Evolutionary conservation across 1,284 basidiomycete genomes (phyloP).

Genomic region (Trametes hirsuta): DNA sequence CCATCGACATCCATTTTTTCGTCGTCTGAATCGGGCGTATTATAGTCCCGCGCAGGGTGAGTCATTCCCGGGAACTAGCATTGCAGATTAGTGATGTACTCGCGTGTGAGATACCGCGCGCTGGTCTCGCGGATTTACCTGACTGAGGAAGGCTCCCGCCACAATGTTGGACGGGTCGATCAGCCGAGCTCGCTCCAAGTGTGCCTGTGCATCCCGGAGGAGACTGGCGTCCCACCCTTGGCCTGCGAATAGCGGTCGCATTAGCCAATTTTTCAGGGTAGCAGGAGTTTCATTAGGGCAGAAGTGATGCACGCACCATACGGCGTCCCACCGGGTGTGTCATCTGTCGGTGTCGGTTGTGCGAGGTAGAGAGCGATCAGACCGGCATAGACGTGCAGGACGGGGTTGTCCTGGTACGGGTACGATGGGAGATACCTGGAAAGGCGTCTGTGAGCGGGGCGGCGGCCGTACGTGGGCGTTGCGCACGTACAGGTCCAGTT

Average conservation of each 20-base stretch:
- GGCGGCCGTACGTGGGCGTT: constrained; percentile 6
- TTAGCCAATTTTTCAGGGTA: background rate
- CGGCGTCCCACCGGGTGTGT: constrained; percentile 18
- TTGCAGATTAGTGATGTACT: constrained; percentile 4
- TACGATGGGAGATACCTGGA: constrained; percentile 80
- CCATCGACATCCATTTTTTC: constrained; percentile 39
- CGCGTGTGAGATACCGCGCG: background rate
- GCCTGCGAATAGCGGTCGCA: constrained; percentile 1
- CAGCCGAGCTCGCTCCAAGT: constrained; percentile 62
- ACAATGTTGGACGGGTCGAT: constrained; percentile 64
- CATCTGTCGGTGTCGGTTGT: constrained; percentile 37
- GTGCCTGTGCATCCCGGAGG: constrained; percentile 61
- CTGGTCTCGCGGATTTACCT: constrained; percentile 42
- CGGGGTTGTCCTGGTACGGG: constrained; percentile 81
- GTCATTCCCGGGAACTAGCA: constrained; percentile 25
- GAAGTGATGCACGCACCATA: constrained; percentile 16
- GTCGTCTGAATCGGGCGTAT: constrained; percentile 46
- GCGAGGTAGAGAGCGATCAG: constrained; percentile 67
- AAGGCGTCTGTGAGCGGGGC: constrained; percentile 1
- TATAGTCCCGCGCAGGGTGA: constrained; percentile 12
- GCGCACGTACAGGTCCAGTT: constrained; percentile 76
- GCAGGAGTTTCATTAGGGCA: background rate
- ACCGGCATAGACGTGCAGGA: constrained; percentile 83
- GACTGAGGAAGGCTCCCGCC: constrained; percentile 52
- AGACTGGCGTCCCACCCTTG: constrained; percentile 37